phyloP scores from a whole-genome alignment of 306 rosid species.

The Arachis hypogaea region DNA sequence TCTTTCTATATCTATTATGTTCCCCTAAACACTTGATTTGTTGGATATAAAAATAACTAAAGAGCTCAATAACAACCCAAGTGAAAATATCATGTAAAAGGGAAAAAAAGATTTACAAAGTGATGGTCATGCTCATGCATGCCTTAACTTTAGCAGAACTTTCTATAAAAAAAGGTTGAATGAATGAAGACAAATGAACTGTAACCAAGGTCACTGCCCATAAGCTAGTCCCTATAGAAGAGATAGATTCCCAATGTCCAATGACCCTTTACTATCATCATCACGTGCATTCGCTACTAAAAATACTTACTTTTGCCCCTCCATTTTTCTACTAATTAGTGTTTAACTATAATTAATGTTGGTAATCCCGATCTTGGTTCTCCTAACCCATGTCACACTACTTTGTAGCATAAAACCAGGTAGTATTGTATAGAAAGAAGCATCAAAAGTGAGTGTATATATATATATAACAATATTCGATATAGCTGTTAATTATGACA shows the following conservation, averaged over 20 bases:
- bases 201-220: constrained; percentile 43
- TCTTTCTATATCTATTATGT: neutral
- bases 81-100: neutral
- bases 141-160: neutral
- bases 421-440: constrained; percentile 25
- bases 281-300: constrained; percentile 52
- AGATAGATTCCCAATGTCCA: constrained; percentile 44
- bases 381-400: neutral
- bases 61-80: neutral
- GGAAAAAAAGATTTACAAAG: neutral
- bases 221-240: constrained; percentile 7
- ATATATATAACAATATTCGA: constrained; percentile 26
- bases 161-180: neutral
- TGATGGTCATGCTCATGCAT: constrained; percentile 16
- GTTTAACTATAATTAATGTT: neutral
- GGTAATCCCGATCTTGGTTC: constrained; percentile 24
- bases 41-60: neutral
- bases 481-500: neutral
- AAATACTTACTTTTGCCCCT: constrained; percentile 17
- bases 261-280: constrained; percentile 34
- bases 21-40: neutral
- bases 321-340: neutral
- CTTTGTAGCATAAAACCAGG: constrained; percentile 34
- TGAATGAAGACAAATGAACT: constrained; percentile 44
- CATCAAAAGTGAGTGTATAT: neutral